Evolutionary conservation across 371 early-diverging fungal genomes (phyloP).

Genomic region (Rhizomucor pusillus): DNA sequence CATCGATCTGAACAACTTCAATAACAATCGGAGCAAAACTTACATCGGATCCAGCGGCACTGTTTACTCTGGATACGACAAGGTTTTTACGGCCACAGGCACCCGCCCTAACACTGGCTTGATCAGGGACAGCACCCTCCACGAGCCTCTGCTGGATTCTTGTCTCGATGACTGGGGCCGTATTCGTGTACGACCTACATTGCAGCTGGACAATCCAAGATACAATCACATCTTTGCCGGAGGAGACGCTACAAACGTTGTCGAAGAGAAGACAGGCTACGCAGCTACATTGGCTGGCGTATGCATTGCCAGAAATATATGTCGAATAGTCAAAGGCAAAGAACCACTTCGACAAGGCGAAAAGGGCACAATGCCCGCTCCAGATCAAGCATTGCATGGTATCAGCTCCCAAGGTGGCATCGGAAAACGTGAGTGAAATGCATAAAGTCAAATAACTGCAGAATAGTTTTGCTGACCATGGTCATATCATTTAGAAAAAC

Average conservation of each 20-base stretch:
- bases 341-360: conserved; percentile 35
- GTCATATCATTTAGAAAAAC: conserved; percentile 14
- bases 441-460: background rate
- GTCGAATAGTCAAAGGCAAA: conserved; percentile 46
- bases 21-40: conserved; percentile 15
- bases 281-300: conserved; percentile 57
- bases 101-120: conserved; percentile 32
- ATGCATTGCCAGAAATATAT: conserved; percentile 49
- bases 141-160: conserved; percentile 13
- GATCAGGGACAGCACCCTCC: conserved; percentile 12
- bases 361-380: conserved; percentile 37
- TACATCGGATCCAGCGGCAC: conserved; percentile 30
- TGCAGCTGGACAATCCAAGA: conserved; percentile 60
- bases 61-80: conserved; percentile 30
- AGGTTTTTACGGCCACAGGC: conserved; percentile 43
- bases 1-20: conserved; percentile 13
- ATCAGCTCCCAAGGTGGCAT: conserved; percentile 42
- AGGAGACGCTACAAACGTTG: conserved; percentile 62
- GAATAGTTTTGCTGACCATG: background rate
- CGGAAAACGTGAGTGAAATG: conserved; percentile 34
- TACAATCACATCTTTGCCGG: conserved; percentile 65
- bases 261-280: conserved; percentile 62
- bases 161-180: conserved; percentile 34
- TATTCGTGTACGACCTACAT: conserved; percentile 56
- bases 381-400: conserved; percentile 36